These are phyloP conservation scores for Ogataea kodamae DNA, from an alignment of 805 yeast genomes.

Conservation along the genomic window DNA sequence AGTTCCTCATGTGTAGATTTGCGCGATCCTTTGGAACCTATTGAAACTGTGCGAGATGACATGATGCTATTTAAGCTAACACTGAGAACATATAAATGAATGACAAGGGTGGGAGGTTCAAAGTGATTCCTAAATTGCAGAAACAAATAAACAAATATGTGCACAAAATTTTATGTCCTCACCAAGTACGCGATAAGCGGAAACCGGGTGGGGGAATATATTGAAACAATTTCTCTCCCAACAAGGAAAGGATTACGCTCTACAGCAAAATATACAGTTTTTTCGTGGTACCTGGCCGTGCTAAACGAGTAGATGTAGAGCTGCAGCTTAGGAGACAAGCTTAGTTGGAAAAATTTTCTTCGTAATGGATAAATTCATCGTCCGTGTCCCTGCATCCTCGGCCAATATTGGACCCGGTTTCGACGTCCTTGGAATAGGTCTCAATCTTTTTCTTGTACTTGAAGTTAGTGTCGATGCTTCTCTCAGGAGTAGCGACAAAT, in stretches of 20 bases:
- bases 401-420: conserved; percentile 99
- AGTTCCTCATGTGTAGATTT: conserved; percentile 37
- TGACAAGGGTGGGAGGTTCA: conserved; percentile 12
- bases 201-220: neutral
- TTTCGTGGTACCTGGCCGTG: no score
- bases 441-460: conserved; percentile 69
- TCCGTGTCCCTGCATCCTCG: conserved; percentile 91
- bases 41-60: conserved; percentile 5
- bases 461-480: conserved; percentile 58
- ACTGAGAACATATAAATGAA: conserved; percentile 11
- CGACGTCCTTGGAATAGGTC: conserved; percentile 92
- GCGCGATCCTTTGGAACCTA: conserved; percentile 15
- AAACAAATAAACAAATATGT: conserved; percentile 11
- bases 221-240: no score
- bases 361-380: conserved; percentile 42
- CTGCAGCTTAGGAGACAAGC: no score
- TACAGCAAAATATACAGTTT: no score
- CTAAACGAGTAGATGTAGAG: no score
- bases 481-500: conserved; percentile 46
- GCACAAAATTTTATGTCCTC: conserved; percentile 7
- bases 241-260: no score
- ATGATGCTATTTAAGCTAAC: conserved; percentile 2
- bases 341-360: conserved; percentile 29
- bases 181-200: conserved; percentile 7
- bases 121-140: conserved; percentile 7